Evolutionary conservation across 2,329 filamentous ascomycete species (phyloP).

Genomic region (Endothia cerciana): DNA sequence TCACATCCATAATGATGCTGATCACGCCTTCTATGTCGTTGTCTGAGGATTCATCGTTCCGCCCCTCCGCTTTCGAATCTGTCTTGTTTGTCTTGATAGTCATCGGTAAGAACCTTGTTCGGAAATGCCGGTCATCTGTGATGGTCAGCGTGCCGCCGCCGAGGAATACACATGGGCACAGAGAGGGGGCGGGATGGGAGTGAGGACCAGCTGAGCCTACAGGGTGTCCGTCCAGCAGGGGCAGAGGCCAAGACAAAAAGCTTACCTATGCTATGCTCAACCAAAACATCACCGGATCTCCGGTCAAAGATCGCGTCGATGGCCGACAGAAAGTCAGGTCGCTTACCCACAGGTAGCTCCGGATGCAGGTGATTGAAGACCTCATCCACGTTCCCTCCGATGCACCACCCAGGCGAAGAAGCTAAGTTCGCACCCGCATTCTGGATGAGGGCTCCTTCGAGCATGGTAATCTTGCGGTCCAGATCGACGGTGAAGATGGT

Average conservation of each 20-base stretch:
- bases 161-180: not conserved
- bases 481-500: conserved; percentile 75
- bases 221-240: not conserved
- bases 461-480: conserved; percentile 64
- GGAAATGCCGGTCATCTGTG: conserved; percentile 66
- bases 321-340: conserved; percentile 56
- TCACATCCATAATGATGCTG: conserved; percentile 80
- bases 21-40: conserved; percentile 71
- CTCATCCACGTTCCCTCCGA: conserved; percentile 53
- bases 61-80: conserved; percentile 54
- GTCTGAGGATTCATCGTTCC: conserved; percentile 49
- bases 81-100: conserved; percentile 55
- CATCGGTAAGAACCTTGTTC: conserved; percentile 72
- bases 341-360: conserved; percentile 47
- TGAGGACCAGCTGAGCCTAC: conserved; percentile 13
- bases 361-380: conserved; percentile 60
- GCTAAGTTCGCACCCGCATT: conserved; percentile 43
- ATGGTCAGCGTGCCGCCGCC: not conserved
- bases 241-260: too few species aligned
- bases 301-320: conserved; percentile 70
- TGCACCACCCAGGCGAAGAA: conserved; percentile 20
- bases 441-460: conserved; percentile 70
- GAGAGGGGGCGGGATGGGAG: too few species aligned
- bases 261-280: conserved; percentile 64
- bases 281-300: conserved; percentile 60